phyloP scores from a whole-genome alignment of 371 early-diverging fungal genomes.

The Mortierella sp. region DNA sequence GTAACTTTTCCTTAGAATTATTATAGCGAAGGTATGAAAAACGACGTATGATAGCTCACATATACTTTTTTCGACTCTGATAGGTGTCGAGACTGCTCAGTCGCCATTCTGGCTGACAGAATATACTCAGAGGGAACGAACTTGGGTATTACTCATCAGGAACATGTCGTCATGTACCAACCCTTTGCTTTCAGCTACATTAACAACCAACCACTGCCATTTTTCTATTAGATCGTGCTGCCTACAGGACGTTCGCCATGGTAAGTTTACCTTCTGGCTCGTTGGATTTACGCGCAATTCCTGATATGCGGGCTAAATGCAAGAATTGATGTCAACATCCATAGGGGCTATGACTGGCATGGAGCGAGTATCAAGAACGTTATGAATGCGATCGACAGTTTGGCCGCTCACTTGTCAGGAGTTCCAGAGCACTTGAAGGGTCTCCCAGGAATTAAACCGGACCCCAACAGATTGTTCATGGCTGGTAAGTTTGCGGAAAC shows the following conservation, averaged over 20 bases:
- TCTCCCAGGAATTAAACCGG: slow-evolving; percentile 38
- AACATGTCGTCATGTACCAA: background rate
- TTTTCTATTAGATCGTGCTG: slow-evolving; percentile 59
- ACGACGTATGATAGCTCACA: background rate
- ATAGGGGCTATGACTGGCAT: slow-evolving; percentile 72
- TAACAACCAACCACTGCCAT: background rate
- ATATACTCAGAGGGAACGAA: slow-evolving; percentile 32
- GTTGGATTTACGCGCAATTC: background rate
- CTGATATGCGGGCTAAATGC: slow-evolving; percentile 18
- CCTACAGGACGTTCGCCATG: slow-evolving; percentile 83
- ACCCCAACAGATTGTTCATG: slow-evolving; percentile 43
- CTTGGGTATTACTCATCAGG: slow-evolving; percentile 31
- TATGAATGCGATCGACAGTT: slow-evolving; percentile 52
- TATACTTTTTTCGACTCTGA: background rate
- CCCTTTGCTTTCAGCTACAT: background rate
- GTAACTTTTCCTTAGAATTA: slow-evolving; percentile 36
- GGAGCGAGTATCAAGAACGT: slow-evolving; percentile 64
- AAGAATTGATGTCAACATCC: background rate
- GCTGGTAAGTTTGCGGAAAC: slow-evolving; percentile 29
- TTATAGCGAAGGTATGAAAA: too few species aligned
- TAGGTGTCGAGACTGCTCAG: slow-evolving; percentile 37
- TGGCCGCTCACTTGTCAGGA: slow-evolving; percentile 39
- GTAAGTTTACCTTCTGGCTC: slow-evolving; percentile 40
- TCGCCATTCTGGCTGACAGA: slow-evolving; percentile 39
- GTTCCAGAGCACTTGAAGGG: slow-evolving; percentile 24